phyloP scores from a whole-genome alignment of 257 asterid genomes.

The Solanum infundibuliforme region DNA sequence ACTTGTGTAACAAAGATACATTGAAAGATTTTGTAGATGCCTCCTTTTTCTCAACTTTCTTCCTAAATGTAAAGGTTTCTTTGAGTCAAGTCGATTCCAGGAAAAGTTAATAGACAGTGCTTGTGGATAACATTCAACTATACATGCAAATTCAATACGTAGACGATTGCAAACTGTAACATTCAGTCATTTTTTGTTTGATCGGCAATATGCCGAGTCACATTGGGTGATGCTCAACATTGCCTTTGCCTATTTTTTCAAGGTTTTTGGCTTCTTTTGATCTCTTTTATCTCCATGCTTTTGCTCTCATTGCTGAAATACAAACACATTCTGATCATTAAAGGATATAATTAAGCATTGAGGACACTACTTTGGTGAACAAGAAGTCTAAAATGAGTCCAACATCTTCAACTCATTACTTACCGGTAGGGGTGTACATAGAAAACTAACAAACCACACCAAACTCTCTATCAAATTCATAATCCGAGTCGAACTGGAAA shows the following conservation, averaged over 20 bases:
- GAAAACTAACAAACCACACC: background rate
- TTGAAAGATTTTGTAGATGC: background rate
- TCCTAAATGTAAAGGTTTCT: background rate
- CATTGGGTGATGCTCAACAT: background rate
- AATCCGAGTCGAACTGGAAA: background rate
- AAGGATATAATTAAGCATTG: background rate
- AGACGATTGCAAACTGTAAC: no score
- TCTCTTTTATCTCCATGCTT: background rate
- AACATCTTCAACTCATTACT: background rate
- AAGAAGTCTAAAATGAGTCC: background rate
- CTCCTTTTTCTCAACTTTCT: background rate
- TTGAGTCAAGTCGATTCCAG: background rate
- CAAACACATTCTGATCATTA: background rate
- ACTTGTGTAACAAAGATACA: background rate
- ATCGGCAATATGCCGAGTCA: background rate
- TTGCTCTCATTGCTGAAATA: background rate
- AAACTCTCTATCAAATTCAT: background rate
- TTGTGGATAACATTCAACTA: background rate
- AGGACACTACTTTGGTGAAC: background rate
- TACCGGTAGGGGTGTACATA: background rate
- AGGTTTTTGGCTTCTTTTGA: background rate
- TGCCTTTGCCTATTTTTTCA: background rate
- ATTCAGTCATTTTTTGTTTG: background rate
- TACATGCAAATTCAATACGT: background rate
- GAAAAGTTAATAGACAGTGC: background rate